Evolutionary conservation across 192 early-diverging fungal species (phyloP).

Genomic region (Coemansia sp.): DNA sequence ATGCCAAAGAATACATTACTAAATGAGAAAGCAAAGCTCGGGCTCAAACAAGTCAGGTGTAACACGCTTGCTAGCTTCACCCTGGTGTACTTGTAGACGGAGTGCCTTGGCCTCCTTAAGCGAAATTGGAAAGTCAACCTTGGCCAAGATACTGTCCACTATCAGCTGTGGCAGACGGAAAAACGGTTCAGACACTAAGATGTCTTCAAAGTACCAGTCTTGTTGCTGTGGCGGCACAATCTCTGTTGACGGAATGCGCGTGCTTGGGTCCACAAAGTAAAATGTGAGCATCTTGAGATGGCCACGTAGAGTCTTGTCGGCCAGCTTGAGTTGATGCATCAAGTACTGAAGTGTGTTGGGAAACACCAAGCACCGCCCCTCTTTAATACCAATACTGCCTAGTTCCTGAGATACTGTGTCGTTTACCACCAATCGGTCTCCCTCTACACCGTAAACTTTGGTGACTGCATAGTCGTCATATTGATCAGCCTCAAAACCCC

Average conservation of each 20-base stretch:
- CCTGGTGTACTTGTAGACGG: conserved; percentile 5
- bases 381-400: conserved; percentile 34
- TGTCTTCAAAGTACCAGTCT: conserved; percentile 23
- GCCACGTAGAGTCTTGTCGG: conserved; percentile 53
- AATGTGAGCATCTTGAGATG: conserved; percentile 61
- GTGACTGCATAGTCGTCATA: not conserved
- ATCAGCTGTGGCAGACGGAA: conserved; percentile 14
- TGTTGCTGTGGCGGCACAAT: conserved; percentile 59
- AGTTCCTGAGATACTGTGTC: conserved; percentile 18
- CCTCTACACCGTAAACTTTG: conserved; percentile 18
- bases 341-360: conserved; percentile 64
- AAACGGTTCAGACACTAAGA: not conserved
- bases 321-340: conserved; percentile 54
- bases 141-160: not conserved
- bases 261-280: conserved; percentile 61
- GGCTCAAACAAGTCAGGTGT: no score
- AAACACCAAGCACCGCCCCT: conserved; percentile 59
- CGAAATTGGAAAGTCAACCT: conserved; percentile 31
- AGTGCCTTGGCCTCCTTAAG: conserved; percentile 39
- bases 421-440: no score
- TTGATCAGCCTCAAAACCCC: not conserved
- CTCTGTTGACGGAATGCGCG: conserved; percentile 41
- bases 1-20: no score
- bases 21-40: no score
- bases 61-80: no score